Conservation (phyloP, 441 rosid genomes). For the Populus trichocarpa region DNA sequence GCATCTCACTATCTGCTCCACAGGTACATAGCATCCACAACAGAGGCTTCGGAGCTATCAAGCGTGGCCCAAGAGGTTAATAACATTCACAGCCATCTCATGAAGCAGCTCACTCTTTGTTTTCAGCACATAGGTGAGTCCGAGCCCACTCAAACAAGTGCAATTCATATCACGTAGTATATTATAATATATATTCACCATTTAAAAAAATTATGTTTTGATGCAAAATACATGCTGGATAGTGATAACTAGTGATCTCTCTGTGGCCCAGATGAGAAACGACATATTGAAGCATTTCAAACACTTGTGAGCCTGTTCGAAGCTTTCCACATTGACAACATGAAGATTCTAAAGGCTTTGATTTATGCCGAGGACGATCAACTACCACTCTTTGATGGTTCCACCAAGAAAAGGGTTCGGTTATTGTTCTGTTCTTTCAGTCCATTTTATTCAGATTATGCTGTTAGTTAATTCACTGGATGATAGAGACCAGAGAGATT, state of each 20-base stretch:
- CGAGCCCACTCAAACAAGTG: neutral
- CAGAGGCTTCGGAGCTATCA: conserved; percentile 70
- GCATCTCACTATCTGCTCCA: neutral
- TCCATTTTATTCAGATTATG: neutral
- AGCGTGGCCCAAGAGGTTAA: conserved; percentile 54
- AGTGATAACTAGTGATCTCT: neutral
- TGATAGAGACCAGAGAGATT: neutral
- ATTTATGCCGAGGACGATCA: conserved; percentile 54
- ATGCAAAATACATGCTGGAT: too few relatives aligned
- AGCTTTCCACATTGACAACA: conserved; percentile 58
- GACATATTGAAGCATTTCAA: conserved; percentile 48
- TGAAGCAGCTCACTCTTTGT: conserved; percentile 43
- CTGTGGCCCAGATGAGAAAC: conserved; percentile 51
- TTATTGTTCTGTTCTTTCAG: neutral
- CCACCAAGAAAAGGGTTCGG: conserved; percentile 52
- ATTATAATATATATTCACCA: neutral
- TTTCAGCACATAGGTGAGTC: conserved; percentile 50
- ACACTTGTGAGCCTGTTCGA: conserved; percentile 40
- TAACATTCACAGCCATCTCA: conserved; percentile 53
- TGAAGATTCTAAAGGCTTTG: conserved; percentile 58
- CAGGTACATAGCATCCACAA: conserved; percentile 49
- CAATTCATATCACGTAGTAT: too few relatives aligned
- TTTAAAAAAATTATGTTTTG: neutral
- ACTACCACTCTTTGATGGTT: conserved; percentile 57
- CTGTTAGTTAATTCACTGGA: neutral